Evolutionary conservation across 352 stramenopile species (phyloP), one percentile per base, ranked within the genome.

Genomic region (Globisporangium megalacanthum): DNA sequence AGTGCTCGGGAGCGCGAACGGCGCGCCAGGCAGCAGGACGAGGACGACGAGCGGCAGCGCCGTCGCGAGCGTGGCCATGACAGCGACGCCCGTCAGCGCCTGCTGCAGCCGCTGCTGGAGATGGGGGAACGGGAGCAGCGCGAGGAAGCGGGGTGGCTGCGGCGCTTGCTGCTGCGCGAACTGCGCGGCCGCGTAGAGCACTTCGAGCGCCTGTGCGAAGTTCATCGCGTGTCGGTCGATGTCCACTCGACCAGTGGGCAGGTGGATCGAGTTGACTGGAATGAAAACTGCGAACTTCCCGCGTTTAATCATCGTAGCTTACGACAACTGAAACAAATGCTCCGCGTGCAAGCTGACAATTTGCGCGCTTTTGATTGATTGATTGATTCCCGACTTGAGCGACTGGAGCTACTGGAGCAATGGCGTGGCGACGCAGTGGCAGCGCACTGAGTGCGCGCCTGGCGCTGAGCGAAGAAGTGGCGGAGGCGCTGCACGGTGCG

Each of bases 81-180:
- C 25, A 29, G 67, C 64, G 37, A 79, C 69, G n/a, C 64, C 73
- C 54, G 72, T 73, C 35, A 83, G 52, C 22, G 72, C 71, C 45
- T 83, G 76, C 58, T 82, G 73, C 50, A 86, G 58, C 8, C 74
- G 72, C 64, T 80, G 76, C 60, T 86, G 76, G 10, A 86, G 49
- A 29, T 80, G 69, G 20, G 71, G 72, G 49, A 72, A 75, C 6
- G 67, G 73, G 2, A 64, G 54, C 54, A 49, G 31, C 7, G 37
- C 29, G 29, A 55, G 31, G 6, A 29, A 29, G 25, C 25, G 25
- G 25, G 25, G 25, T 29, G 25, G 25, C 25, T 29, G 25, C 25
- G 25, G 25, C 25, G 25, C 25, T 29, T 29, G 25, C 25, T 29
- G 25, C 25, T 60, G 41, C 51, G 65, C 73, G 36, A 79, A 54